Conservation (phyloP, 2,329 filamentous ascomycete species). For the Beauveria scarabaeidicola region DNA sequence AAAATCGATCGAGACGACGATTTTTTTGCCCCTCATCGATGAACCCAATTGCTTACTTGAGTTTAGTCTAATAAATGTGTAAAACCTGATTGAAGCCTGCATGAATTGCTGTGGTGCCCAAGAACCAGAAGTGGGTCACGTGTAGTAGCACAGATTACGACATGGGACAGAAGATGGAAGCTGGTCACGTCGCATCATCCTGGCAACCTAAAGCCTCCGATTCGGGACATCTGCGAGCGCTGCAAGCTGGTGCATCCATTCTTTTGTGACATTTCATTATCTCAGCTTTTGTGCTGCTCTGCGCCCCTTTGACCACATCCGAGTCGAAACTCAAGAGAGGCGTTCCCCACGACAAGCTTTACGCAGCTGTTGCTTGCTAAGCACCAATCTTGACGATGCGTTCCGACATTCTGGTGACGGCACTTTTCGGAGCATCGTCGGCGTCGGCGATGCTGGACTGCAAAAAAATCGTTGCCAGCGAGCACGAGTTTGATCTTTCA, state of each 20-base stretch:
- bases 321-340: neutral
- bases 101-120: neutral
- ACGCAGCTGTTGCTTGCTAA: neutral
- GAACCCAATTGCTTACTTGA: too few relatives aligned
- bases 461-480: conserved; percentile 50
- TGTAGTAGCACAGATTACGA: conserved; percentile 4
- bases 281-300: neutral
- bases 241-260: conserved; percentile 4
- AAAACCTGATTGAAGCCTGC: neutral
- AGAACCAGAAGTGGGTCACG: conserved; percentile 5
- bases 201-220: neutral
- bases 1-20: too few relatives aligned
- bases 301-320: neutral
- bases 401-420: conserved; percentile 28
- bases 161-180: neutral
- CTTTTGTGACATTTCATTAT: neutral
- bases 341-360: neutral
- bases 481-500: conserved; percentile 54
- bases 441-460: conserved; percentile 50
- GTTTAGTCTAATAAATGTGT: too few relatives aligned
- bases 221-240: neutral
- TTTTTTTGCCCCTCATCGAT: too few relatives aligned
- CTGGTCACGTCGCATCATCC: neutral
- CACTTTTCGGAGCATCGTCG: conserved; percentile 29
- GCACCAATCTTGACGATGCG: conserved; percentile 26